Percentiles rank a stretch among this genome's conserved stretches.
Conservation (phyloP, 2,329 filamentous ascomycete species). For the Paecilomyces formosus region DNA sequence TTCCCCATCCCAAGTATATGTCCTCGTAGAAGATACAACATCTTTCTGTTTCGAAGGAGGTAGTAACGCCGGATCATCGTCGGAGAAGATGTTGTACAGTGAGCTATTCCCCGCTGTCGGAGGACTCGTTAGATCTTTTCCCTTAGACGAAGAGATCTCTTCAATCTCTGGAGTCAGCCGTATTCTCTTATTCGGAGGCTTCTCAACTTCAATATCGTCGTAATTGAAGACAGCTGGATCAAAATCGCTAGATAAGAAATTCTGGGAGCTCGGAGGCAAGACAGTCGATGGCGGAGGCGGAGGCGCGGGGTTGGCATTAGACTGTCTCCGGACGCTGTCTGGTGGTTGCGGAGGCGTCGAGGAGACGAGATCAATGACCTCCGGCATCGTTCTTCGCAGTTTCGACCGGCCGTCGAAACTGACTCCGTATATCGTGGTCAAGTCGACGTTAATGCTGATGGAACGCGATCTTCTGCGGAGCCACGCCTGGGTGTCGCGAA, state of each 20-base stretch:
- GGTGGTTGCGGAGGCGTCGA: conserved; percentile 22
- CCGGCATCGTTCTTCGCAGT: conserved; percentile 22
- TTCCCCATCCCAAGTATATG: conserved; percentile 11
- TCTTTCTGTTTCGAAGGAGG: neutral
- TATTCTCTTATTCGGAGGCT: neutral
- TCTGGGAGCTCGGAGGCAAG: conserved; percentile 1
- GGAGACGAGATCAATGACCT: conserved; percentile 31
- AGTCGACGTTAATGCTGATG: neutral
- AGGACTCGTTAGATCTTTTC: neutral
- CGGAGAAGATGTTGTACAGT: conserved; percentile 2
- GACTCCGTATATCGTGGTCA: neutral
- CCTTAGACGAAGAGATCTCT: neutral
- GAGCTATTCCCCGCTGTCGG: neutral
- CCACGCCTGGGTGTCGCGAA: conserved; percentile 6
- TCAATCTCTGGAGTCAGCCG: conserved; percentile 1
- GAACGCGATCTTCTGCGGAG: neutral
- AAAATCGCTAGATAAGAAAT: conserved; percentile 8
- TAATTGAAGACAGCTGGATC: conserved; percentile 5
- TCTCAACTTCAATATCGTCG: conserved; percentile 1
- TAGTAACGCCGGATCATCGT: conserved; percentile 3
- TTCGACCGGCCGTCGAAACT: neutral
- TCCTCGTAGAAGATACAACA: conserved; percentile 1
- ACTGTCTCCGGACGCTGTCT: conserved; percentile 7
- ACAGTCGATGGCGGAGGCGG: conserved; percentile 5
- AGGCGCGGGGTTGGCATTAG: conserved; percentile 3